Base-by-base conservation (phyloP, 768 basidiomycete genomes). In the Rhodotorula graminis region DNA sequence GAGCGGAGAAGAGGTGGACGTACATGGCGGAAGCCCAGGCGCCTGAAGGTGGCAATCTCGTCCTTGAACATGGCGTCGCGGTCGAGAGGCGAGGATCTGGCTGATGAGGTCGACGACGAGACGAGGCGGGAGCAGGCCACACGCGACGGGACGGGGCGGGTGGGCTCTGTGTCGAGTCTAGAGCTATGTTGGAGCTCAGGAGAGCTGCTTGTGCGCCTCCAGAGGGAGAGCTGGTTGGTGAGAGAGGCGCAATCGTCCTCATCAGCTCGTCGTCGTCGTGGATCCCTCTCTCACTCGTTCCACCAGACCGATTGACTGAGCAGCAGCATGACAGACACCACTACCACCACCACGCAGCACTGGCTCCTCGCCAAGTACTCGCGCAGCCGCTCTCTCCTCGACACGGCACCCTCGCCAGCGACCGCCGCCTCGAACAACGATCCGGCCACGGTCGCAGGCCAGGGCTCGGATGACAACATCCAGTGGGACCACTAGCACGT, bases 1-100 rank as follows among this genome's bases (percentile, higher is more conserved):
- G 31, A 23, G 33, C 0, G 33, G 10, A 4, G 4, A 16, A 7
- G 5, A 5, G 19, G 31, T 7, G 18, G 2, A 31, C 81, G 77
- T 37, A 81, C 81, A 40, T 80, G 80, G 67, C 81, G 78, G 16
- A 81, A 66, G 5, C 81, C 81, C 40, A 81, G 76, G 62, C 79
- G 77, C 69, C 76, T 68, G 27, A 82, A 31, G 29, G 76, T 68
- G 7, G 77, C 77, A 50, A 82, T 75, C 65, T 82, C 81, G 40
- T 77, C 67, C 25, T 73, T 65, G 63, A 82, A 80, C 81, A 82
- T 81, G 64, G 19, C 76, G 46, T 7, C 61, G 6, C 75, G 61
- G 12, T 29, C 29, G 23, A 37, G 56, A 18, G 2, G 33, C 7
- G 33, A n/a, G 53, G 44, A 5, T 12, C 27, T 40, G 27, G 12